Evolutionary conservation across 192 early-diverging fungal genomes (phyloP), one percentile per base, ranked within the genome.

Genomic region (Coemansia sp.): DNA sequence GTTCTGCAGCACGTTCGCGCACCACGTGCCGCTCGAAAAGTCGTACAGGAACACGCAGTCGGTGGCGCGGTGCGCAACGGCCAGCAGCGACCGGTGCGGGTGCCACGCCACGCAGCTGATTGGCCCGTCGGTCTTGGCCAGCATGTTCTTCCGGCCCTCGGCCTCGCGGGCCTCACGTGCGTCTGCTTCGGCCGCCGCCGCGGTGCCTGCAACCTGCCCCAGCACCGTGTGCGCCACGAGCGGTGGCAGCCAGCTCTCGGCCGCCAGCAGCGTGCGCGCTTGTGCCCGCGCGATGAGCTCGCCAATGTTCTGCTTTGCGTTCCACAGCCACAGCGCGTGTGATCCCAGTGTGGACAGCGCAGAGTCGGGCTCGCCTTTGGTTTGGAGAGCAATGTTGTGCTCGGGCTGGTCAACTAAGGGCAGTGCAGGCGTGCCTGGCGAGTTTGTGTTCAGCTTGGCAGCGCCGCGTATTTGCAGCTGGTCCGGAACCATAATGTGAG

Each of bases 61-160:
- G 12, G 87, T 82, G 0, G 72, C 66, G 62, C 85, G 75, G 58
- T 90, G 88, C 0, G 85, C 86, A 49, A 94, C 74, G 3, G 90
- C 90, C 19, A 94, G 54, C 2, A 89, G 62, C 8, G 87, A 83
- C 36, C 83, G 79, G 59, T 89, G 82, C 19, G 84, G 89, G 48
- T 94, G 92, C 88, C 90, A 94, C 0, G 89, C 90, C 3, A 92
- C 66, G n/a, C 77, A 81, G 31, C 71, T 72, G 51, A 91, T 60
- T 2, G 76, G 76, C 5, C 76, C 76, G 15, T 79, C 71, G 3
- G 68, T 65, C 50, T 66, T 73, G 9, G 68, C 56, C 40, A 79
- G 60, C 71, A 79, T 79, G 36, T 31, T 66, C n/a, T 44, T 65
- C 19, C 64, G 54, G 17, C 59, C 65, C 25, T 67, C 71, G 4